phyloP scores from a whole-genome alignment of 768 basidiomycete species.

The Mycena vulgaris region DNA sequence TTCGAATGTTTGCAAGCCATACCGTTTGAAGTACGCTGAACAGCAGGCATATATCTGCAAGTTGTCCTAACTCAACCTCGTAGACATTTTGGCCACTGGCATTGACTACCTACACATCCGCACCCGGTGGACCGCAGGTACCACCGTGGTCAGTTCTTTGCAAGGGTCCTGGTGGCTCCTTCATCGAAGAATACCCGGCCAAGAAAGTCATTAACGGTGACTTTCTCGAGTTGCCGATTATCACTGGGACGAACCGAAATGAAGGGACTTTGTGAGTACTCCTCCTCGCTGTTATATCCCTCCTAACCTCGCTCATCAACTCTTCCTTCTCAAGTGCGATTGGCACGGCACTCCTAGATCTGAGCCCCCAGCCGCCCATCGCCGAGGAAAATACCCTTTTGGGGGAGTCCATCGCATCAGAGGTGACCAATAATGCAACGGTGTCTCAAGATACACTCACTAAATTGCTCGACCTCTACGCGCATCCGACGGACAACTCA shows the following conservation, averaged over 20 bases:
- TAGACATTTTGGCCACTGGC: constrained; percentile 13
- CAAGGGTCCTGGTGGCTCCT: background rate
- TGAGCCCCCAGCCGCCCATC: background rate
- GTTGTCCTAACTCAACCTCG: background rate
- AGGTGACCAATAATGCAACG: background rate
- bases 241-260: constrained; percentile 10
- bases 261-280: background rate
- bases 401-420: background rate
- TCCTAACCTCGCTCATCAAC: background rate
- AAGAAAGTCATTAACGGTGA: constrained; percentile 8
- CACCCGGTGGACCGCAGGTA: background rate
- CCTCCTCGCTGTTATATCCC: background rate
- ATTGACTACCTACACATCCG: background rate
- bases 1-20: constrained; percentile 7
- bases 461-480: constrained; percentile 9
- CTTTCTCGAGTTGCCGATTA: constrained; percentile 6
- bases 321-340: constrained; percentile 1
- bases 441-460: background rate
- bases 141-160: constrained; percentile 10
- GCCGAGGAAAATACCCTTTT: constrained; percentile 3
- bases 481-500: constrained; percentile 7
- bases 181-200: constrained; percentile 16
- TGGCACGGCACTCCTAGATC: constrained; percentile 2
- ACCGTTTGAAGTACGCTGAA: constrained; percentile 4
- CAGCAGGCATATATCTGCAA: background rate